Percentiles rank a stretch among this genome's conserved stretches.
phyloP scores from a whole-genome alignment of 2,329 filamentous ascomycete species.

The Tetracladium maxilliforme region DNA sequence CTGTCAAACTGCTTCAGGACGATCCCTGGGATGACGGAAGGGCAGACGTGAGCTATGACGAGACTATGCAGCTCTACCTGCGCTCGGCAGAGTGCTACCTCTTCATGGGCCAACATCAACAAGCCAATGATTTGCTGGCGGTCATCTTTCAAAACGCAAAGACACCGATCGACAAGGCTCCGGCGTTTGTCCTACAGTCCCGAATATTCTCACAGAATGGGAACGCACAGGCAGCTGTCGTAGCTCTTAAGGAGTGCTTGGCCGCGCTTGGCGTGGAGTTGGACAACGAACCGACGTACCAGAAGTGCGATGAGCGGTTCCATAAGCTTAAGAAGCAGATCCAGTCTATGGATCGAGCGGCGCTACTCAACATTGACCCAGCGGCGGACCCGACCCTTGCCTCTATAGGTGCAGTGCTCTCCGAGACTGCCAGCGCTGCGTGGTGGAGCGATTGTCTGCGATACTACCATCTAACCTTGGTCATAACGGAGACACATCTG shows the following conservation, averaged over 20 bases:
- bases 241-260: slow-evolving; percentile 56
- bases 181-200: slow-evolving; percentile 71
- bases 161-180: slow-evolving; percentile 64
- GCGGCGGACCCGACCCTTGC: slow-evolving; percentile 36
- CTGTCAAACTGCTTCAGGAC: slow-evolving; percentile 64
- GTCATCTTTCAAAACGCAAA: slow-evolving; percentile 57
- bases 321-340: slow-evolving; percentile 44
- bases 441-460: slow-evolving; percentile 60
- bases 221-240: slow-evolving; percentile 53
- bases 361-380: slow-evolving; percentile 26
- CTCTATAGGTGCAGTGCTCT: slow-evolving; percentile 54
- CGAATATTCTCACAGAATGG: slow-evolving; percentile 64
- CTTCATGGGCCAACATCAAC: slow-evolving; percentile 57
- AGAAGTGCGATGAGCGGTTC: slow-evolving; percentile 67
- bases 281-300: slow-evolving; percentile 50
- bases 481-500: slow-evolving; percentile 53
- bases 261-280: slow-evolving; percentile 52
- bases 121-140: slow-evolving; percentile 53
- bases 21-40: slow-evolving; percentile 58
- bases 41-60: slow-evolving; percentile 69
- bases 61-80: slow-evolving; percentile 68
- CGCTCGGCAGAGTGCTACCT: slow-evolving; percentile 72
- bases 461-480: slow-evolving; percentile 58
- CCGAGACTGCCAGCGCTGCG: slow-evolving; percentile 53
- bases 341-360: slow-evolving; percentile 34